Conservation (phyloP, 495 filamentous ascomycete species). For the Hypoxylon lenormandii region DNA sequence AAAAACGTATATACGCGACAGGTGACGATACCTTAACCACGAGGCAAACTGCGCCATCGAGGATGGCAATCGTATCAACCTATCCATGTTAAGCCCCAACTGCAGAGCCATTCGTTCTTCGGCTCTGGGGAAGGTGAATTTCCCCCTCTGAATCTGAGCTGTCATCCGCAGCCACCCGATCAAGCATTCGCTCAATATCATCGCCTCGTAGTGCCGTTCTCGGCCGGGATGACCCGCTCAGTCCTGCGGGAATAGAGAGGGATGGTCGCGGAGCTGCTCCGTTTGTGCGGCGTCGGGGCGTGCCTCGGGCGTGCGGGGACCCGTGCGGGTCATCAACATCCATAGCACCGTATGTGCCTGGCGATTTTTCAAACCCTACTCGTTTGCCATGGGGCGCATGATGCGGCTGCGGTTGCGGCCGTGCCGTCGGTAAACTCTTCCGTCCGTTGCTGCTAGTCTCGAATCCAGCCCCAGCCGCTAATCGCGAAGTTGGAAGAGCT, state of each 20-base stretch:
- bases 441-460: slow-evolving; percentile 50
- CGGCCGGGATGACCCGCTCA: slow-evolving; percentile 51
- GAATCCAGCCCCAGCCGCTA: slow-evolving; percentile 21
- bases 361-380: slow-evolving; percentile 62
- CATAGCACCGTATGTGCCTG: slow-evolving; percentile 52
- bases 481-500: slow-evolving; percentile 55
- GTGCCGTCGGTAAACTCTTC: slow-evolving; percentile 60
- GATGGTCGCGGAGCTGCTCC: slow-evolving; percentile 49
- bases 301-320: slow-evolving; percentile 54
- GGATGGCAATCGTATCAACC: slow-evolving; percentile 10
- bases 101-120: slow-evolving; percentile 41
- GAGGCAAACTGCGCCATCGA: slow-evolving; percentile 13
- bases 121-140: slow-evolving; percentile 57
- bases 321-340: slow-evolving; percentile 59
- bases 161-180: slow-evolving; percentile 55
- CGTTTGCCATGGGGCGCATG: slow-evolving; percentile 56
- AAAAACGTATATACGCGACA: slow-evolving; percentile 37
- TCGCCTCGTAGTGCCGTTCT: slow-evolving; percentile 55
- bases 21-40: slow-evolving; percentile 12
- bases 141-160: slow-evolving; percentile 64
- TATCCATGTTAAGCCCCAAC: slow-evolving; percentile 38
- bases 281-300: slow-evolving; percentile 56
- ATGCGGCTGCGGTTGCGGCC: slow-evolving; percentile 55
- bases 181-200: slow-evolving; percentile 63
- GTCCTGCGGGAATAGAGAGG: slow-evolving; percentile 57